phyloP scores from a whole-genome alignment of 305 asterid species.

The Fraxinus greggii region DNA sequence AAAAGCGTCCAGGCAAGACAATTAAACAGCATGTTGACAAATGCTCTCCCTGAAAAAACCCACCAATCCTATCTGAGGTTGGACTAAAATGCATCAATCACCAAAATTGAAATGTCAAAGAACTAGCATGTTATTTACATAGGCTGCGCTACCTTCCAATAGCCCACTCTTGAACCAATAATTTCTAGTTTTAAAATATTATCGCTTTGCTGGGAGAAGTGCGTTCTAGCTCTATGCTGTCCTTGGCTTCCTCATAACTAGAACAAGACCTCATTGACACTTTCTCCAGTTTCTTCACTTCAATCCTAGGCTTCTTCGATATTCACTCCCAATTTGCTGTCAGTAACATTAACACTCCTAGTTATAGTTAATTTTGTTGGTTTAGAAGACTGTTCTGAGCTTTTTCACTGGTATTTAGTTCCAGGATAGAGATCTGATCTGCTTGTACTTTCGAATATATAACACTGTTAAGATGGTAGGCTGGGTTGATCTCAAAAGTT shows the following conservation, averaged over 20 bases:
- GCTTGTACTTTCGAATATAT: neutral
- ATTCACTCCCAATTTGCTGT: neutral
- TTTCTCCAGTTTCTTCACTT: neutral
- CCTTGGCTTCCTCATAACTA: neutral
- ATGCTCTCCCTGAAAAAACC: neutral
- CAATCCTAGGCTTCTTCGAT: neutral
- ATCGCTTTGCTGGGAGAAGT: neutral
- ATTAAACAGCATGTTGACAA: neutral
- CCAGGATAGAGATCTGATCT: slow-evolving; percentile 11
- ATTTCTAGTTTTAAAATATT: neutral
- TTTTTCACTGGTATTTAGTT: neutral
- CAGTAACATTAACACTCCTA: neutral
- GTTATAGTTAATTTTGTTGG: neutral
- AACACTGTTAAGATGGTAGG: slow-evolving; percentile 12
- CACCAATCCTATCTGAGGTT: neutral
- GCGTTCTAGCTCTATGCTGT: slow-evolving; percentile 7
- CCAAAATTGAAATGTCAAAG: neutral
- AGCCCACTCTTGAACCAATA: neutral
- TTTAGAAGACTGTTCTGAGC: neutral
- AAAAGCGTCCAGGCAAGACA: neutral
- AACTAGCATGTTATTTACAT: neutral
- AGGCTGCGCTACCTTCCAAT: neutral
- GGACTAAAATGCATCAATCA: neutral
- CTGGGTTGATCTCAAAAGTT: neutral
- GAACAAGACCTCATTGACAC: neutral